These are phyloP conservation scores for Marasmius oreades DNA, from an alignment of 1,284 basidiomycete genomes.

Conservation along the genomic window DNA sequence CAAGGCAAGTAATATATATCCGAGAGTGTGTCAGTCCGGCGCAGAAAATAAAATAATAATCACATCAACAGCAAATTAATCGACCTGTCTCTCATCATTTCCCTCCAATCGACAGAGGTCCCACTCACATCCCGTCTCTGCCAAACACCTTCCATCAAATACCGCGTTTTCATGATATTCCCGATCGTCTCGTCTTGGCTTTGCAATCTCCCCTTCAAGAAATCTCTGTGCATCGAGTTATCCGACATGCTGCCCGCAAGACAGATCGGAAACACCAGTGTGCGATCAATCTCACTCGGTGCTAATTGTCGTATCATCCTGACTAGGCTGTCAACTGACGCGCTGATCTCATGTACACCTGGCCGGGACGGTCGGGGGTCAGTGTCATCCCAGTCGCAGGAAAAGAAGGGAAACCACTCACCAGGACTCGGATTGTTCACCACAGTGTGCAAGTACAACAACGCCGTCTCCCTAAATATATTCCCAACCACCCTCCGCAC, in stretches of 20 bases:
- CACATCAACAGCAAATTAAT: slow-evolving; percentile 53
- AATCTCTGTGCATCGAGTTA: slow-evolving; percentile 53
- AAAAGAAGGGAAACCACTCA: slow-evolving; percentile 30
- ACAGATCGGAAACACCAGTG: slow-evolving; percentile 67
- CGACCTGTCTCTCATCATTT: slow-evolving; percentile 51
- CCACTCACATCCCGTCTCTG: slow-evolving; percentile 53
- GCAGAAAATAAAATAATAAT: slow-evolving; percentile 17
- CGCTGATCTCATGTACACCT: slow-evolving; percentile 73
- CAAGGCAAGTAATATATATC: too few species aligned
- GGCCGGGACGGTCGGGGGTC: slow-evolving; percentile 18
- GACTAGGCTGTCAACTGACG: slow-evolving; percentile 51
- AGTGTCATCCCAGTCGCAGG: slow-evolving; percentile 6
- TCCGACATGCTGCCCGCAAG: slow-evolving; percentile 71
- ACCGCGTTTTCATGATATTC: slow-evolving; percentile 56
- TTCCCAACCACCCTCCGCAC: slow-evolving; percentile 46
- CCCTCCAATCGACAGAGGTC: slow-evolving; percentile 58
- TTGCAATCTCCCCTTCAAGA: slow-evolving; percentile 55
- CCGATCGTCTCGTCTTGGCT: slow-evolving; percentile 57
- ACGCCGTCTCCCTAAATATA: slow-evolving; percentile 65
- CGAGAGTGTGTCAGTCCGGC: too few species aligned
- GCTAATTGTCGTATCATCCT: slow-evolving; percentile 51
- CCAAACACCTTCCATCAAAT: slow-evolving; percentile 67
- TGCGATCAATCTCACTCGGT: slow-evolving; percentile 58
- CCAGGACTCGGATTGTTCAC: slow-evolving; percentile 64
- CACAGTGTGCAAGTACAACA: slow-evolving; percentile 70